These are phyloP conservation scores for Dendrobium catenatum DNA, from an alignment of 106 monocot genomes.

Conservation along the genomic window DNA sequence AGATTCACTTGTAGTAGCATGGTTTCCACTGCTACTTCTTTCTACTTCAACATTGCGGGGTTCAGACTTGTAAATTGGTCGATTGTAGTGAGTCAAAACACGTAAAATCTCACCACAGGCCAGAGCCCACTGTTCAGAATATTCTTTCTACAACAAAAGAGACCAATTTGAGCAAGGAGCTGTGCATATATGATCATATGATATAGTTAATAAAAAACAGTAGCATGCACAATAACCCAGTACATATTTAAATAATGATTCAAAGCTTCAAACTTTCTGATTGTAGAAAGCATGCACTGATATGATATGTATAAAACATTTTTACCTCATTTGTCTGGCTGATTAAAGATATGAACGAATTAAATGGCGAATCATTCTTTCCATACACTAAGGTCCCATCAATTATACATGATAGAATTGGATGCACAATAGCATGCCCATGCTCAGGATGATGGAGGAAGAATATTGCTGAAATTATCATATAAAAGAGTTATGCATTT, in stretches of 20 bases:
- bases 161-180: not conserved
- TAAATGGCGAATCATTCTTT: conserved; percentile 68
- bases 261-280: not conserved
- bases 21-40: conserved; percentile 35
- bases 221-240: not conserved
- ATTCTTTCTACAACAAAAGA: conserved; percentile 70
- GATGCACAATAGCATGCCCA: conserved; percentile 95
- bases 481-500: conserved; percentile 9
- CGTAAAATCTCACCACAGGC: conserved; percentile 97
- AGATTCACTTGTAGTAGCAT: conserved; percentile 62
- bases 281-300: not conserved
- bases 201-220: not conserved
- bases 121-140: conserved; percentile 96
- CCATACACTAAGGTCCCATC: conserved; percentile 77
- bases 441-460: conserved; percentile 99
- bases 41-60: conserved; percentile 47
- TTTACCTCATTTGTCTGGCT: conserved; percentile 79
- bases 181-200: not conserved
- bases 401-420: conserved; percentile 96
- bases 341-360: conserved; percentile 90
- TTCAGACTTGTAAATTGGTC: conserved; percentile 81
- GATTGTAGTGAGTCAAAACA: conserved; percentile 94
- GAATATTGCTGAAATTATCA: conserved; percentile 57
- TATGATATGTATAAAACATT: not conserved
- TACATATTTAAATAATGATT: not conserved